Base-by-base conservation (phyloP, 306 rosid species). In the Lupinus albus region DNA sequence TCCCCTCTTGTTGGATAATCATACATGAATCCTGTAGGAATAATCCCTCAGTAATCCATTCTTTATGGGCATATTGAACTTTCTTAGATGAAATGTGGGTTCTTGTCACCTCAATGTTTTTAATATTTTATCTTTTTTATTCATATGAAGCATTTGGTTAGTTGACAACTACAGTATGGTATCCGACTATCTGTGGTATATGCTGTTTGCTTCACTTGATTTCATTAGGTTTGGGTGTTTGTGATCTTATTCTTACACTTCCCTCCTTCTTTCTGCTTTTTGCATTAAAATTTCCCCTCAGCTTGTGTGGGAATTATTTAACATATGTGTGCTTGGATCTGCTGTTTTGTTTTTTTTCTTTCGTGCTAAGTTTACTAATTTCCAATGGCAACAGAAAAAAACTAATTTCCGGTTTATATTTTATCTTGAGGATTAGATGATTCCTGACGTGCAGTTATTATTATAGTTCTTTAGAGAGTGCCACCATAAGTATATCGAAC, bases 81-180 rank as follows among this genome's bases (percentile, higher is more conserved):
- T 64, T 48, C 65, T 55, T 6, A 13, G 45, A 64, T 54, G 57
- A 64, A 25, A 45, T 68, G 35, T 47, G 7, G 54, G 39, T 13
- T 44, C n/a, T 44, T 44, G 10, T 46, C 51, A 42, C 25, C 54
- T 13, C 41, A 8, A 5, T 44, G 25, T 16, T 64, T 5, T 36
- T 8, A 4, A 21, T 39, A 20, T 10, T 13, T 15, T 16, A 52
- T 44, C 46, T 74, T 46, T 51, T 51, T 55, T 45, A 20, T 41
- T 45, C 32, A 45, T 17, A 12, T 44, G 41, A 55, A 64, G 67
- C 78, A 54, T 32, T 64, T 39, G n/a, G 41, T 54, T 45, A 64
- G 42, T 64, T 55, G 49, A 59, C 28, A 16, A 46, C 50, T 61
- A 11, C 11, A 48, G 9, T 11, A 4, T 42, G 52, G 57, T 11